These are phyloP conservation scores for Ceratocystis cacaofunesta DNA, from an alignment of 2,329 filamentous ascomycete species.

Conservation along the genomic window DNA sequence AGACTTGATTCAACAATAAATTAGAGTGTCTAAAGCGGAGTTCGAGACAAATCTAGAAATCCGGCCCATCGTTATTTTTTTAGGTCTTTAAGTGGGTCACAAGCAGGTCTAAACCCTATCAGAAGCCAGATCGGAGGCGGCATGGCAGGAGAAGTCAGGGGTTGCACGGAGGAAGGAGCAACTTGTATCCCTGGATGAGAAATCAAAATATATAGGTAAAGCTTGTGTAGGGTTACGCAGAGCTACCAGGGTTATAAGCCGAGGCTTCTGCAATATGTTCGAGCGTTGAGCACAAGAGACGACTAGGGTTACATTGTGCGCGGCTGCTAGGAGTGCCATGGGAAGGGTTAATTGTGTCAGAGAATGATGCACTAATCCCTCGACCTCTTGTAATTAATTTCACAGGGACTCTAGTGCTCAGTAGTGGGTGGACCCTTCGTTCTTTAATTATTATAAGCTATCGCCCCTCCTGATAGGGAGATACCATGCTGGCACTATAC, in stretches of 20 bases:
- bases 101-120: neutral
- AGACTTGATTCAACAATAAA: no score
- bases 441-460: neutral
- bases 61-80: neutral
- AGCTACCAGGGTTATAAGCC: neutral
- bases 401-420: no score
- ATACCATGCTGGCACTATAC: neutral
- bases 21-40: neutral
- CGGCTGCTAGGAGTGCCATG: no score
- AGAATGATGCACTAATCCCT: no score
- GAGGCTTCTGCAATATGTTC: neutral
- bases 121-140: neutral
- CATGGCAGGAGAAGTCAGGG: neutral
- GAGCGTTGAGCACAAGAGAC: no score
- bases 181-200: neutral
- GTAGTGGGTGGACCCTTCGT: neutral
- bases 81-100: neutral
- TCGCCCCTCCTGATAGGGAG: neutral
- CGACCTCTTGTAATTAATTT: neutral
- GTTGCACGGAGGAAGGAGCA: neutral
- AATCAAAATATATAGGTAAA: neutral
- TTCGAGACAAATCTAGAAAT: neutral
- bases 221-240: neutral
- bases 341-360: no score
- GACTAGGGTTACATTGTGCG: no score